Base-by-base conservation (phyloP, 768 basidiomycete species). In the Suillus sp. region DNA sequence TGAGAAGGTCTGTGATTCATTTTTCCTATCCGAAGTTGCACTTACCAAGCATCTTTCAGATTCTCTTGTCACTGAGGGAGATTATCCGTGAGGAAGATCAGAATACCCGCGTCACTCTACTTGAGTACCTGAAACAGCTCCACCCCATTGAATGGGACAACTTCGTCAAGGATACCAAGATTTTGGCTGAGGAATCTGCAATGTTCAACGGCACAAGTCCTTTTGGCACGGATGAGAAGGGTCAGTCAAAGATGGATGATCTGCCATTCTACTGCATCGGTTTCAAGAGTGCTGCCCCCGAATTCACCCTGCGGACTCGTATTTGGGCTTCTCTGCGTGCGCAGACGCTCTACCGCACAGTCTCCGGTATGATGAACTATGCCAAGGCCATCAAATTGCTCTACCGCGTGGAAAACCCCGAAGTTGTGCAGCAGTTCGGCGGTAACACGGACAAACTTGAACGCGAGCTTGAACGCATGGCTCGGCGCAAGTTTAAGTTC, bases 341-440 rank as follows among this genome's bases (percentile, higher is more conserved):
- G 20, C 97, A 99, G 80, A 99, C 97, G 2, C 86, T 99, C 22
- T 99, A 99, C 75, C 89, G 97, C 67, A 99, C 97, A 16, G 96
- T 99, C 20, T 98, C 97, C 40, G 97, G 97, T 59, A 98, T 99
- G 93, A 99, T 99, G 97, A 99, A 99, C 80, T 99, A 99, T 76
- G 89, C 93, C 68, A 99, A 99, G 81, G 97, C 97, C 14, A 99
- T 99, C 87, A 99, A 99, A 75, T 81, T 99, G 40, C 85, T 99
- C n/a, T 96, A 99, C 77, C 94, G 96, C 62, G 97, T 99, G 48
- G 97, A 99, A 80, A 99, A 99, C 79, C 97, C 97, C 9, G 97
- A 99, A 77, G 93, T 99, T 55, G 97, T 99, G 20, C 96, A 99
- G 78, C 84, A 91, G 55, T 98, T 95, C 69, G 96, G 97, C 45